Evolutionary conservation across 1,284 basidiomycete genomes (phyloP).

Genomic region (Cryptococcus sp.): DNA sequence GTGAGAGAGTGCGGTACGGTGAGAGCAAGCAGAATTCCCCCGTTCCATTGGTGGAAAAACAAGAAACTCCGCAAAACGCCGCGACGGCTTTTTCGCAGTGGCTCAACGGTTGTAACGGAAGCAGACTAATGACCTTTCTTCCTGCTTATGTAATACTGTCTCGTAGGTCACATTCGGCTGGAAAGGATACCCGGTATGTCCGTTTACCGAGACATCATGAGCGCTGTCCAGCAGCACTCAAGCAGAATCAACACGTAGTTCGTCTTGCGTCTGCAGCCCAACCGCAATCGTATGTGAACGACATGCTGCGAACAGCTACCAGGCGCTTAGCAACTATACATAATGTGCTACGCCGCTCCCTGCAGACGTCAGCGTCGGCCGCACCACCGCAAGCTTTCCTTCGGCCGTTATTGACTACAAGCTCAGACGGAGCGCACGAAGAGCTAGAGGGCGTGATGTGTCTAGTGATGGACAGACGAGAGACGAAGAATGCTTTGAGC

Average conservation of each 20-base stretch:
- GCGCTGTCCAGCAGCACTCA: too few relatives aligned
- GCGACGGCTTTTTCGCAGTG: slow-evolving; percentile 5
- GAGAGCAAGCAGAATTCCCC: slow-evolving; percentile 2
- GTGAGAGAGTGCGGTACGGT: not conserved
- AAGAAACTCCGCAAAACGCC: slow-evolving; percentile 24
- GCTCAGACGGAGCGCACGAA: slow-evolving; percentile 12
- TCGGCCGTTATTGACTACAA: slow-evolving; percentile 19
- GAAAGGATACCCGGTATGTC: too few relatives aligned
- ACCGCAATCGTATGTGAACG: not conserved
- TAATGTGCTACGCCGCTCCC: not conserved
- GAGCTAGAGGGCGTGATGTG: slow-evolving; percentile 51
- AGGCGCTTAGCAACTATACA: too few relatives aligned
- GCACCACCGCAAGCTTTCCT: slow-evolving; percentile 38
- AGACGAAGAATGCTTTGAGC: slow-evolving; percentile 88
- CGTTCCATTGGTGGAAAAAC: not conserved
- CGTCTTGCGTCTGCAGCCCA: not conserved
- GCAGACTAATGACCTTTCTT: not conserved
- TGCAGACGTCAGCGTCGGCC: not conserved
- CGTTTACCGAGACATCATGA: too few relatives aligned
- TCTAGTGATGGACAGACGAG: slow-evolving; percentile 70
- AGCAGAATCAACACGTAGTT: not conserved
- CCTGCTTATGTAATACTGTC: not conserved
- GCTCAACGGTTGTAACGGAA: slow-evolving; percentile 9
- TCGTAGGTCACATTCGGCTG: too few relatives aligned
- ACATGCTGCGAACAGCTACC: not conserved